Evolutionary conservation across 352 stramenopile genomes (phyloP).

Genomic region (Phytopythium litorale): DNA sequence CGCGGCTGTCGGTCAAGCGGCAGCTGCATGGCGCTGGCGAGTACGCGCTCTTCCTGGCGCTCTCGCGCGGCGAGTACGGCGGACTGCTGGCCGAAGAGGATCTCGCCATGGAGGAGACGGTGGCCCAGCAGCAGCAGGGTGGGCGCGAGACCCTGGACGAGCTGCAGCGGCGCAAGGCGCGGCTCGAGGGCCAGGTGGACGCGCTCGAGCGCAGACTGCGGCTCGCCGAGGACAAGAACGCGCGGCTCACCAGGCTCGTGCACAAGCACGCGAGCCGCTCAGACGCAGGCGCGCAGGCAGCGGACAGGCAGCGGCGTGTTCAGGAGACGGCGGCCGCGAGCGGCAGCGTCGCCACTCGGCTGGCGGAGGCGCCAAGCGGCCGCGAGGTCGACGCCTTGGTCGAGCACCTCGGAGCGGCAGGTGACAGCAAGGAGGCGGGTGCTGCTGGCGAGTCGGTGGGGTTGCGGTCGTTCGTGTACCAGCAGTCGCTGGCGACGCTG

Average conservation of each 20-base stretch:
- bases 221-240: slow-evolving; percentile 20
- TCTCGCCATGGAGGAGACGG: slow-evolving; percentile 17
- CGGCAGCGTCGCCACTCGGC: background rate
- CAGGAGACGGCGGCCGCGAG: background rate
- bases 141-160: slow-evolving; percentile 24
- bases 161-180: slow-evolving; percentile 14
- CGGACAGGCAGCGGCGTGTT: background rate
- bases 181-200: slow-evolving; percentile 24
- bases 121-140: slow-evolving; percentile 3
- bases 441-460: no score
- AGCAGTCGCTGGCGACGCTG: slow-evolving; percentile 20
- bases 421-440: no score
- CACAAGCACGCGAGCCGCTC: slow-evolving; percentile 12
- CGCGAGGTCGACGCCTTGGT: slow-evolving; percentile 4
- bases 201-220: slow-evolving; percentile 24
- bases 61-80: slow-evolving; percentile 10
- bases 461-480: slow-evolving; percentile 33
- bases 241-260: slow-evolving; percentile 21
- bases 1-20: slow-evolving; percentile 24
- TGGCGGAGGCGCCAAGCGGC: background rate
- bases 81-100: slow-evolving; percentile 18
- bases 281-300: background rate
- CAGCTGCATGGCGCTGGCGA: slow-evolving; percentile 17
- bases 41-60: slow-evolving; percentile 24
- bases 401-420: background rate